These are phyloP conservation scores for Phlegmacium glaucopus DNA, from an alignment of 768 basidiomycete genomes.

Conservation along the genomic window DNA sequence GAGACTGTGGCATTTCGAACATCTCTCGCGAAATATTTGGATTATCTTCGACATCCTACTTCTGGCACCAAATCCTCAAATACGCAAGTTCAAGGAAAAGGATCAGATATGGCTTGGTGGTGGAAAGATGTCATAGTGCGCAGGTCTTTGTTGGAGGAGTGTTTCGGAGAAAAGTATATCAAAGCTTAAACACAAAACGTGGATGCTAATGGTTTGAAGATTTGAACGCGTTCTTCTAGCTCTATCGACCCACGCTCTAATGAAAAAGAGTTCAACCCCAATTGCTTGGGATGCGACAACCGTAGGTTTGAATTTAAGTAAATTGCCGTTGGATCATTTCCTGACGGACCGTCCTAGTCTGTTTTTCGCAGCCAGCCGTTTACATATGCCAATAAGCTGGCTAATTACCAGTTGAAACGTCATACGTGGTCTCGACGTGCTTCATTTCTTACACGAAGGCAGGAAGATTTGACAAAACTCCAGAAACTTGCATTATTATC, in stretches of 20 bases:
- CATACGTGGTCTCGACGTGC: conserved; percentile 36
- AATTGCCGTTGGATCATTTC: not conserved
- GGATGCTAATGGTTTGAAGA: conserved; percentile 23
- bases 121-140: conserved; percentile 57
- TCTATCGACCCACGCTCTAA: conserved; percentile 48
- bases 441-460: conserved; percentile 28
- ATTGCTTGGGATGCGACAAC: conserved; percentile 14
- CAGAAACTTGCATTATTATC: conserved; percentile 16
- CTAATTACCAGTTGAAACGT: conserved; percentile 25
- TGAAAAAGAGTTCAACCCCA: conserved; percentile 21
- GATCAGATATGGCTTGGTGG: conserved; percentile 35
- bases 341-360: conserved; percentile 12
- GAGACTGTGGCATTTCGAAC: conserved; percentile 50
- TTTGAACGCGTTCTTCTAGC: conserved; percentile 51
- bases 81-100: conserved; percentile 5
- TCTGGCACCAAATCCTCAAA: conserved; percentile 15
- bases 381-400: conserved; percentile 30
- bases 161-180: conserved; percentile 44
- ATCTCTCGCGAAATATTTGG: conserved; percentile 48
- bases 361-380: conserved; percentile 30
- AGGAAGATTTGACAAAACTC: conserved; percentile 27
- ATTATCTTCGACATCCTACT: conserved; percentile 41
- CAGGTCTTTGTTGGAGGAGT: conserved; percentile 55
- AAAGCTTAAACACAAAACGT: not conserved
- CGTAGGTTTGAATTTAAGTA: conserved; percentile 13